Percentiles rank a stretch among this genome's conserved stretches.
These are phyloP conservation scores for Lenzites betulinus DNA, from an alignment of 768 basidiomycete genomes.

Conservation along the genomic window DNA sequence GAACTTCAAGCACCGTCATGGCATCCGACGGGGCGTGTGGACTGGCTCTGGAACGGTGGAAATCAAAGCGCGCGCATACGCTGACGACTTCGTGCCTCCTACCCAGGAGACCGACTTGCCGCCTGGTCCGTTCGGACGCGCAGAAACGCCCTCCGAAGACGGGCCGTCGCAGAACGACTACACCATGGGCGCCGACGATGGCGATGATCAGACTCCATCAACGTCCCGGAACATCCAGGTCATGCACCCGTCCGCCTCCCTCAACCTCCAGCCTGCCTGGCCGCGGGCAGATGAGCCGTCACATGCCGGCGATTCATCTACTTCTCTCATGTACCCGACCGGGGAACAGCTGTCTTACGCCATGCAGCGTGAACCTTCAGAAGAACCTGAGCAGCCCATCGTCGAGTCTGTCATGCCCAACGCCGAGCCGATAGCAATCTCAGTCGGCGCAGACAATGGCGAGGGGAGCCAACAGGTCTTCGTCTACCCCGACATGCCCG, in stretches of 20 bases:
- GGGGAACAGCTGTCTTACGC: neutral
- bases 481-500: constrained; percentile 15
- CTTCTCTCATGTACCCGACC: neutral
- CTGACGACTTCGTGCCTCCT: constrained; percentile 5
- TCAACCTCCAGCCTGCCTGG: neutral
- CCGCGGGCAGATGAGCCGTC: neutral
- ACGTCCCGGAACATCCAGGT: no score
- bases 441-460: constrained; percentile 3
- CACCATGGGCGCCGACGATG: neutral
- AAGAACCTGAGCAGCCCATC: neutral
- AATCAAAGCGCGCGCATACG: constrained; percentile 3
- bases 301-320: neutral
- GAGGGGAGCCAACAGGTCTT: constrained; percentile 8
- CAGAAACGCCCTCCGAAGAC: neutral
- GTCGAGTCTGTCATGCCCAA: constrained; percentile 2
- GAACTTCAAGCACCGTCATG: constrained; percentile 84
- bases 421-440: constrained; percentile 6
- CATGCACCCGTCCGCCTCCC: neutral
- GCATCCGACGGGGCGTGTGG: constrained; percentile 70
- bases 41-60: constrained; percentile 40
- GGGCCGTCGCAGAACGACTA: neutral
- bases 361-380: neutral
- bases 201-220: neutral
- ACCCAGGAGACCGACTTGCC: neutral
- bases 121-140: neutral